Percentiles rank a stretch among this genome's conserved stretches.
These are phyloP conservation scores for Aethionema arabicum DNA, from an alignment of 345 rosid genomes.

Conservation along the genomic window DNA sequence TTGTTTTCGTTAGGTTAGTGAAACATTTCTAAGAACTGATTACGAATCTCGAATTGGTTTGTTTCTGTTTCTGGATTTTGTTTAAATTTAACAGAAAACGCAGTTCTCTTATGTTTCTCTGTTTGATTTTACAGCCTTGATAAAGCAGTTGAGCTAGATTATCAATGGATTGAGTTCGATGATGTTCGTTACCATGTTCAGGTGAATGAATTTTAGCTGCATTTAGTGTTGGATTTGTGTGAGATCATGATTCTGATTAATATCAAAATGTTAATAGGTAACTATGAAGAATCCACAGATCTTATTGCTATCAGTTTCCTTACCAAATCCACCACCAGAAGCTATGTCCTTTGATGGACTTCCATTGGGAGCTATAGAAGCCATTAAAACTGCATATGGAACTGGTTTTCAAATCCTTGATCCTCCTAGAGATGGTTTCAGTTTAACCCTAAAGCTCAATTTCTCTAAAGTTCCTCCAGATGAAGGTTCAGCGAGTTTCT, in stretches of 20 bases:
- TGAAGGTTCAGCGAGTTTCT: constrained; percentile 75
- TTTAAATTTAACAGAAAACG: not conserved
- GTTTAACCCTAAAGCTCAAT: constrained; percentile 87
- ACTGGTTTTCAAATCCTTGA: constrained; percentile 86
- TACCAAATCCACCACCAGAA: constrained; percentile 88
- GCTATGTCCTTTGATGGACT: constrained; percentile 77
- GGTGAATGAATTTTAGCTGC: constrained; percentile 44
- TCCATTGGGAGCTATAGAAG: constrained; percentile 94
- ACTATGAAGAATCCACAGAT: constrained; percentile 81
- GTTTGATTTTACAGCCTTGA: constrained; percentile 58
- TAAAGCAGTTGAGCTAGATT: constrained; percentile 83
- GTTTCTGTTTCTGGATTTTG: not conserved
- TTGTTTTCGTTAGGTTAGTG: not conserved
- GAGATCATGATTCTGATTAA: constrained; percentile 14
- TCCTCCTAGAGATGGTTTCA: constrained; percentile 96
- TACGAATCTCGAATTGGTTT: not conserved
- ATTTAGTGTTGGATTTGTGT: not conserved
- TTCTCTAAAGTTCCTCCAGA: constrained; percentile 79
- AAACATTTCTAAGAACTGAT: constrained; percentile 12
- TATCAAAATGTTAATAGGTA: constrained; percentile 46
- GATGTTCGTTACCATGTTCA: constrained; percentile 93
- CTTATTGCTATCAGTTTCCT: constrained; percentile 68
- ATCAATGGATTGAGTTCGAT: constrained; percentile 91
- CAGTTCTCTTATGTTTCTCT: no score
- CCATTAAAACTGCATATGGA: constrained; percentile 78